phyloP scores from a whole-genome alignment of 495 filamentous ascomycete genomes.

The Aspergillus wentii region DNA sequence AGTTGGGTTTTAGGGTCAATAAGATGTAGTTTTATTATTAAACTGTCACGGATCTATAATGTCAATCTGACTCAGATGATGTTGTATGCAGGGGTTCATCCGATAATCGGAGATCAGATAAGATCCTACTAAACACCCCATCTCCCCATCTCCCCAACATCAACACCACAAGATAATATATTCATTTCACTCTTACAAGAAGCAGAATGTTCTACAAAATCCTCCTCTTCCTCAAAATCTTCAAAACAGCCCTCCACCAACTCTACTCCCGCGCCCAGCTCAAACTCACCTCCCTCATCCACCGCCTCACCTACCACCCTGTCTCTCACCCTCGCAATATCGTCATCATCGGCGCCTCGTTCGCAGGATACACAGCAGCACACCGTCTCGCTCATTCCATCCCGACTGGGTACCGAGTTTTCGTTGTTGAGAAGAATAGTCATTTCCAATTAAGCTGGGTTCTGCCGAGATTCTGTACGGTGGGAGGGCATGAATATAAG shows the following conservation, averaged over 20 bases:
- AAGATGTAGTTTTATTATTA: too few relatives aligned
- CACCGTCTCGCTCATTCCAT: conserved; percentile 40
- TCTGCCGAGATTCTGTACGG: conserved; percentile 39
- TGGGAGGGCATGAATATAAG: conserved; percentile 32
- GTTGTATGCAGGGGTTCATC: too few relatives aligned
- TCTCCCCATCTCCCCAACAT: neutral
- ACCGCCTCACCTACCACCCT: conserved; percentile 11
- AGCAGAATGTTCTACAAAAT: conserved; percentile 6
- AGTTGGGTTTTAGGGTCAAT: conserved; percentile 22
- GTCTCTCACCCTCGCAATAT: conserved; percentile 32
- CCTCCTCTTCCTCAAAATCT: conserved; percentile 7
- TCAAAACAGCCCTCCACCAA: conserved; percentile 16
- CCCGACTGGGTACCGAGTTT: conserved; percentile 43
- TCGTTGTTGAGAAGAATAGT: conserved; percentile 53
- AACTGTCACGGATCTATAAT: too few relatives aligned
- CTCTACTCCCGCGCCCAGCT: conserved; percentile 12
- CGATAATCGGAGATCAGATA: too few relatives aligned
- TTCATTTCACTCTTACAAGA: too few relatives aligned
- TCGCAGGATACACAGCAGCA: conserved; percentile 45
- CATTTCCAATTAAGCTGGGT: conserved; percentile 57
- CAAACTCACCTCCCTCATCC: conserved; percentile 7
- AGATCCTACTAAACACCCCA: too few relatives aligned
- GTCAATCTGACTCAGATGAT: too few relatives aligned
- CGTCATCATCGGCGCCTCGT: conserved; percentile 52
- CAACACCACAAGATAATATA: too few relatives aligned